These are phyloP conservation scores for Hypoxylon sp. DNA, from an alignment of 2,329 filamentous ascomycete genomes.

Conservation along the genomic window DNA sequence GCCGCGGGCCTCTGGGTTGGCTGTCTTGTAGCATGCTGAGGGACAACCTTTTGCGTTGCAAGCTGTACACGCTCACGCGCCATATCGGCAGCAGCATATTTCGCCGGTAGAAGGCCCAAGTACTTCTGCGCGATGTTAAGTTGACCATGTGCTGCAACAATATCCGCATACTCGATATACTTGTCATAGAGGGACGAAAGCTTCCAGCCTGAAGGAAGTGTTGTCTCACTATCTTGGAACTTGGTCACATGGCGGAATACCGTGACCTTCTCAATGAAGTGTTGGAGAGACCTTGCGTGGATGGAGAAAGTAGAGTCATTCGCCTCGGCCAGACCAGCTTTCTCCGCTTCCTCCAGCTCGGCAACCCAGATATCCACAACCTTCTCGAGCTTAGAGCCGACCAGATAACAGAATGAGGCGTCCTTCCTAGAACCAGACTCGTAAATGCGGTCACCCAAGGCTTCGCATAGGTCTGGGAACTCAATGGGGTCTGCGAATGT, in stretches of 20 bases:
- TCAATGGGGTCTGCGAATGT: slow-evolving; percentile 92
- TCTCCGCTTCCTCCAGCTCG: slow-evolving; percentile 86
- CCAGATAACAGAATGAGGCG: slow-evolving; percentile 95
- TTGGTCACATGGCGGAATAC: slow-evolving; percentile 94
- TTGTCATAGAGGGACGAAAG: slow-evolving; percentile 88
- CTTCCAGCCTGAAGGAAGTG: slow-evolving; percentile 83
- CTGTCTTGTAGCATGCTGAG: slow-evolving; percentile 43
- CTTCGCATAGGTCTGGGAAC: slow-evolving; percentile 94
- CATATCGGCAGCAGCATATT: slow-evolving; percentile 87
- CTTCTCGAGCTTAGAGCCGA: slow-evolving; percentile 96
- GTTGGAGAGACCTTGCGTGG: slow-evolving; percentile 86
- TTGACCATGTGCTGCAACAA: slow-evolving; percentile 89
- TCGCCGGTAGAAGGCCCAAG: slow-evolving; percentile 81
- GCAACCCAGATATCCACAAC: slow-evolving; percentile 93
- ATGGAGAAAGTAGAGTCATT: slow-evolving; percentile 88
- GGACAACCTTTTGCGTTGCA: slow-evolving; percentile 71
- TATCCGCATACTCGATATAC: slow-evolving; percentile 96
- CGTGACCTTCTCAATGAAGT: slow-evolving; percentile 97
- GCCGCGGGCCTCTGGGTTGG: slow-evolving; percentile 43
- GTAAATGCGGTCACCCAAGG: slow-evolving; percentile 87
- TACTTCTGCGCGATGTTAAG: slow-evolving; percentile 89
- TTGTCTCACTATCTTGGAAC: slow-evolving; percentile 81
- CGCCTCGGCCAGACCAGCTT: slow-evolving; percentile 73
- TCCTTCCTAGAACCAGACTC: slow-evolving; percentile 84
- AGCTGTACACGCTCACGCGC: slow-evolving; percentile 85